Base-by-base conservation (phyloP, 305 asterid species). In the Monarda citriodora region DNA sequence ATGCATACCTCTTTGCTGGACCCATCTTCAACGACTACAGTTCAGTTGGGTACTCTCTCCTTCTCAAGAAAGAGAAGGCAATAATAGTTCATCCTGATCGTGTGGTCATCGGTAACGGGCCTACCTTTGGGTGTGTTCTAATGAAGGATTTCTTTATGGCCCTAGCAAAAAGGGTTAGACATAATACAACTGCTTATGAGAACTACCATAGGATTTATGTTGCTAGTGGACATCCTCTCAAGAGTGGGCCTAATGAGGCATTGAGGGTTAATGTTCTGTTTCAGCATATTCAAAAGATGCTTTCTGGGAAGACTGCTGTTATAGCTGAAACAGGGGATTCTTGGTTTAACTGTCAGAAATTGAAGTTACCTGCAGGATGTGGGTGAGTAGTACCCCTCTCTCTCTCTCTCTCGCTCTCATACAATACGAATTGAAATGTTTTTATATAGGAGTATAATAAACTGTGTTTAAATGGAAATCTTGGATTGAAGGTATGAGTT, bases 291-390 rank as follows among this genome's bases (percentile, higher is more conserved):
- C 70, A 86, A 69, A 83, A 71, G 57, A 74, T 85, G 86, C 60
- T 85, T 62, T 76, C 85, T 0, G 54, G 74, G 6, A 65, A 67
- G 17, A 80, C 80, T 0, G 83, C 82, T 46, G 86, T 86, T 56
- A 77, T 86, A 56, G 86, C 88, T 13, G 95, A 86, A 65, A 78
- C 90, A 1, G 91, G 95, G 7, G 95, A 86, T 69, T 86, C 95
- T 0, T 86, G 95, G 95, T 86, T 86, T 65, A 86, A 86, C 62
- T 83, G 95, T 66, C 88, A 80, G 78, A 86, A 86, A 63, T 75
- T 86, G 22, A 80, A 74, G 67, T 67, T 86, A 21, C 95, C 95
- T 6, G 58, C 53, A 50, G 91, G 86, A 9, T 83, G 91, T 49
- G 88, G 91, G 95, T 82, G 58, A 63, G 87, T 21, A 7, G 61